Percentiles rank a stretch among this genome's conserved stretches.
Evolutionary conservation across 1,139 yeast species (phyloP).

Genomic region (Kurtzmaniella quercitrusa): DNA sequence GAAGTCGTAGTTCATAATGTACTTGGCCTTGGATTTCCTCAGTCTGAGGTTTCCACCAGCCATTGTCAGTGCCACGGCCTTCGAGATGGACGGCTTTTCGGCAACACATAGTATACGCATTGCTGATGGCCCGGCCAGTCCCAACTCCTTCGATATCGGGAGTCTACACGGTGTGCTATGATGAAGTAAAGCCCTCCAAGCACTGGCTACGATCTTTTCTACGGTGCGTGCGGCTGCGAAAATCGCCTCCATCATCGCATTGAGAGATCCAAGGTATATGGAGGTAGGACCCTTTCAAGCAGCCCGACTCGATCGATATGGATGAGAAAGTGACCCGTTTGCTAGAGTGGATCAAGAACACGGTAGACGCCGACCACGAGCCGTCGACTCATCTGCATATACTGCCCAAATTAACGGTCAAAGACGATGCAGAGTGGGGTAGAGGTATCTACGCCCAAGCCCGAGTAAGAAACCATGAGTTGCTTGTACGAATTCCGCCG

Average conservation of each 20-base stretch:
- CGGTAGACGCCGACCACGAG: constrained; percentile 17
- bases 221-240: background rate
- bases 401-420: constrained; percentile 27
- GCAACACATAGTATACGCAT: constrained; percentile 92
- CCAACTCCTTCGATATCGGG: no score
- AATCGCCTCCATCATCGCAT: background rate
- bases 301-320: background rate
- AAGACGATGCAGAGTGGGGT: constrained; percentile 41
- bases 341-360: constrained; percentile 23
- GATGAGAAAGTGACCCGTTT: constrained; percentile 10
- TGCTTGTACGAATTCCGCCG: constrained; percentile 54
- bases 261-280: no score
- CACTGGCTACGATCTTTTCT: no score
- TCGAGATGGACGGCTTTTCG: constrained; percentile 94
- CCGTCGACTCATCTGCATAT: constrained; percentile 23
- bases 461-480: constrained; percentile 33
- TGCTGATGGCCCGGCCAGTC: background rate
- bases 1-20: constrained; percentile 79
- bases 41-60: constrained; percentile 63
- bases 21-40: constrained; percentile 53
- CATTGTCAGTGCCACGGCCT: constrained; percentile 70
- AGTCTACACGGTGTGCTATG: no score
- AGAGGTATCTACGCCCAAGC: constrained; percentile 54
- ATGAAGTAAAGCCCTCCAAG: no score
- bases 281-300: no score